Conservation (phyloP, 768 basidiomycete genomes). For the Tulasnella calospora region DNA sequence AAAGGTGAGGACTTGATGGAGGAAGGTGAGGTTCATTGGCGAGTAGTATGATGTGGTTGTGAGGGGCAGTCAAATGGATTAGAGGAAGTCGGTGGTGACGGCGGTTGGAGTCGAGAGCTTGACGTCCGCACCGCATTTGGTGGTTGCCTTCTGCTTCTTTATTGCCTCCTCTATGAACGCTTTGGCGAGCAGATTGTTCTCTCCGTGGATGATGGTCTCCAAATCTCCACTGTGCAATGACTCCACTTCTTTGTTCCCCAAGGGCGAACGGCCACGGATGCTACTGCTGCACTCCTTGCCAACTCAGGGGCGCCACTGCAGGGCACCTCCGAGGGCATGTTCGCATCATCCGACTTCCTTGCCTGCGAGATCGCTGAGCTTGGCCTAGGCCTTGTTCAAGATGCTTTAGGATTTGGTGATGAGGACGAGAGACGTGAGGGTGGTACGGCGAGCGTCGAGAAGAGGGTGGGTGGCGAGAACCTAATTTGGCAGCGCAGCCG, state of each 20-base stretch:
- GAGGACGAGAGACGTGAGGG: constrained; percentile 80
- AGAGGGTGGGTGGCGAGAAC: constrained; percentile 45
- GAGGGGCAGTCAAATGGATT: too few relatives aligned
- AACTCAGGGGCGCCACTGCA: constrained; percentile 92
- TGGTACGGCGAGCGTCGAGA: constrained; percentile 81
- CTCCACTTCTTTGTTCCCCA: not conserved
- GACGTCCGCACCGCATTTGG: not conserved
- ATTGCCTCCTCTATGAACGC: constrained; percentile 22
- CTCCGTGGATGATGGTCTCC: constrained; percentile 18
- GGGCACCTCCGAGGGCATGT: constrained; percentile 75
- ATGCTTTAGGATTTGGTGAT: constrained; percentile 89
- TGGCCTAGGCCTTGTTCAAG: constrained; percentile 93
- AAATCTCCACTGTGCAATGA: not conserved
- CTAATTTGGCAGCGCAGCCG: constrained; percentile 51
- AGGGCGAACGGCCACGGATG: constrained; percentile 13
- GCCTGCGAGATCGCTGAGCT: constrained; percentile 80
- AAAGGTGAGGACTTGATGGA: too few relatives aligned
- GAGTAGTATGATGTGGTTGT: too few relatives aligned
- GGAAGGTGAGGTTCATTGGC: too few relatives aligned
- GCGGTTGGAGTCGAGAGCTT: not conserved
- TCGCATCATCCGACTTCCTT: constrained; percentile 86
- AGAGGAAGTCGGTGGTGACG: too few relatives aligned
- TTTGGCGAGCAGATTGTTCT: constrained; percentile 8
- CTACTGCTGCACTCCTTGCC: constrained; percentile 38
- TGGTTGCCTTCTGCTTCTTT: too few relatives aligned